Evolutionary conservation across 371 early-diverging fungal species (phyloP), one percentile per base, ranked within the genome.

Genomic region (Mortierella sp.): DNA sequence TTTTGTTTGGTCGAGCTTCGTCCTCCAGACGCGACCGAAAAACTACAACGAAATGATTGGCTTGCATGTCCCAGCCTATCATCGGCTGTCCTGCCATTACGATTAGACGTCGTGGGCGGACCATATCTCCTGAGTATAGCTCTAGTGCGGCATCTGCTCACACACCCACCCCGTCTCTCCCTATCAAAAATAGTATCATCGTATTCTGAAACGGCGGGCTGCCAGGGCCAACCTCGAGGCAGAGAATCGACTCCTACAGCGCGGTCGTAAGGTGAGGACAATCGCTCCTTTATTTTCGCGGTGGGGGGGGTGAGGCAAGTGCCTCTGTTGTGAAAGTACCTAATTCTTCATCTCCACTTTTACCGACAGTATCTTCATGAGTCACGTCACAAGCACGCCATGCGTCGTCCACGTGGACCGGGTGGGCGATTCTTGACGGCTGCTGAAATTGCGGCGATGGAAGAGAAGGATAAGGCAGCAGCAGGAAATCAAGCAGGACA

Each of bases 371-470:
- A 96, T 81, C 84, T 95, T 28, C 98, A 98, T 83, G 97, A 97
- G 80, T 94, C 94, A 42, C 83, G 98, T 53, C 98, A 98, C 75
- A 90, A 89, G 64, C 98, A 98, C 81, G 98, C 98, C 11, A 94
- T 96, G 94, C 86, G 94, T 55, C 81, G 98, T 34, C 92, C 95
- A 50, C 86, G 98, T 79, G 98, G 97, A 27, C 93, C 93, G 7
- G 95, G 95, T 30, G 95, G 95, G 8, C 81, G 94, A 26, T 95
- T 93, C 72, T 78, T 93, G 47, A 90, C 87, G n/a, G 81, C 85
- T 8, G 64, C 81, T 23, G 87, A 86, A 50, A 84, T 86, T 50
- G 82, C 81, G 11, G 86, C 84, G 24, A 50, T 84, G 65, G 65
- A 71, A 32, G 46, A 58, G 17, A 41, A 15, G 43, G 66, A 72